Conservation (phyloP, 2,329 filamentous ascomycete genomes). For the Nemania bipapillata region DNA sequence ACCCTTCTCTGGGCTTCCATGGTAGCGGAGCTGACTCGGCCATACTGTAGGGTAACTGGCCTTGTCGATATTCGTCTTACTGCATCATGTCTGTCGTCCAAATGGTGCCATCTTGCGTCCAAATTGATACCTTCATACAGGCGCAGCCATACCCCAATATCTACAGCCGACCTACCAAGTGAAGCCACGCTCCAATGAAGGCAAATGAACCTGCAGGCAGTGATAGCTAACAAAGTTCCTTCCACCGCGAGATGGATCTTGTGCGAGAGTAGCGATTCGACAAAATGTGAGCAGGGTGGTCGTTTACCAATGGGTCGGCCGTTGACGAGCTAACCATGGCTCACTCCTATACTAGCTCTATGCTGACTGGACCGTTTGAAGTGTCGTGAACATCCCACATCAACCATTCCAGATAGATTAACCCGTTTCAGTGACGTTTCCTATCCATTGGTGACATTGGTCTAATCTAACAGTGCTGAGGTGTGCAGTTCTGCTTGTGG, state of each 20-base stretch:
- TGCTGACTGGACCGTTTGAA: not conserved
- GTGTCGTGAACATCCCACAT: not conserved
- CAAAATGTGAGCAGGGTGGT: not conserved
- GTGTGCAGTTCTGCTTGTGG: conserved; percentile 1
- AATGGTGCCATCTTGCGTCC: not conserved
- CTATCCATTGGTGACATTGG: not conserved
- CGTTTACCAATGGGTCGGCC: not conserved
- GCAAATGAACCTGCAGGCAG: not conserved
- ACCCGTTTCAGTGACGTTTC: not conserved
- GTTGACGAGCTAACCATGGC: not conserved
- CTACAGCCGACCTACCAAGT: not conserved
- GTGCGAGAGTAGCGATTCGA: not conserved
- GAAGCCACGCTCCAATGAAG: not conserved
- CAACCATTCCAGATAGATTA: not conserved
- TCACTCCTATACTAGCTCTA: not conserved
- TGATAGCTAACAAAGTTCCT: not conserved
- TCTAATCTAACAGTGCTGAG: not conserved
- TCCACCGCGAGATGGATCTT: not conserved
- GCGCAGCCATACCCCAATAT: not conserved
- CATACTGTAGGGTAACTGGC: not conserved
- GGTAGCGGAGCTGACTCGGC: conserved; percentile 18
- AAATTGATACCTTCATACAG: not conserved
- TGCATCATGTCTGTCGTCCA: not conserved
- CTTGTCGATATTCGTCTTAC: conserved; percentile 21
- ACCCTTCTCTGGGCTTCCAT: not conserved